Evolutionary conservation across 768 basidiomycete genomes (phyloP).

Genomic region (Flagelloscypha sp.): DNA sequence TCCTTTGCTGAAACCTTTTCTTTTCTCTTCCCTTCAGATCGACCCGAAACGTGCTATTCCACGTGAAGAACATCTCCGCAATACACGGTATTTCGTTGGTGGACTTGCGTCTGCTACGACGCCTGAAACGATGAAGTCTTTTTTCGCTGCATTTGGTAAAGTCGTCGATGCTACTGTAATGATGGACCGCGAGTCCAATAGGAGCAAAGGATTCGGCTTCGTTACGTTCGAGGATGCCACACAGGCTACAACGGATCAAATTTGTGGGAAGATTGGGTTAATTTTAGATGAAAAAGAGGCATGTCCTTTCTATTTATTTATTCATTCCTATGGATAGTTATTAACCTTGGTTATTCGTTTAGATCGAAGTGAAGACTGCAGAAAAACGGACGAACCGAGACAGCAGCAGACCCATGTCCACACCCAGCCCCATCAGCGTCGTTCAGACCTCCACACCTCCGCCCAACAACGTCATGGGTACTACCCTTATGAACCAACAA

Average conservation of each 20-base stretch:
- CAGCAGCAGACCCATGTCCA: slow-evolving; percentile 29
- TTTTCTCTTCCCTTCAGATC: slow-evolving; percentile 62
- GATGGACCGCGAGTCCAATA: slow-evolving; percentile 68
- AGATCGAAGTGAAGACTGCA: slow-evolving; percentile 82
- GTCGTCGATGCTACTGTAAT: slow-evolving; percentile 82
- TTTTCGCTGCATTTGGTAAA: slow-evolving; percentile 66
- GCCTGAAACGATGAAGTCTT: slow-evolving; percentile 60
- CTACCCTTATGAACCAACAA: slow-evolving; percentile 51
- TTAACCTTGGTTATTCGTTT: neutral
- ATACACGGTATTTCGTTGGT: slow-evolving; percentile 78
- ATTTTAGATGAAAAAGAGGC: slow-evolving; percentile 74
- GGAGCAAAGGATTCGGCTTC: slow-evolving; percentile 81
- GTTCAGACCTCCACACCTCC: slow-evolving; percentile 2
- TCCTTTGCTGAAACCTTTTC: slow-evolving; percentile 1
- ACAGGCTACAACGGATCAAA: slow-evolving; percentile 50
- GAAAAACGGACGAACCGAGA: slow-evolving; percentile 63
- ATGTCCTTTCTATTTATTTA: slow-evolving; percentile 12
- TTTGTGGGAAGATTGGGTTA: slow-evolving; percentile 60
- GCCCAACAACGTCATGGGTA: slow-evolving; percentile 31
- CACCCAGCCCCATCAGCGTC: slow-evolving; percentile 24
- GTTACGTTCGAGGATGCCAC: slow-evolving; percentile 69
- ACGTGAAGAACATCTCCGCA: slow-evolving; percentile 66
- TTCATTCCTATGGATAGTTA: neutral
- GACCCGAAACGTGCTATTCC: slow-evolving; percentile 86
- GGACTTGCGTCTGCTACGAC: slow-evolving; percentile 63